A percentile compares a stretch with the other conserved stretches of the same genome.
phyloP scores from a whole-genome alignment of 2,329 filamentous ascomycete species.

The Neonectria coccinea region DNA sequence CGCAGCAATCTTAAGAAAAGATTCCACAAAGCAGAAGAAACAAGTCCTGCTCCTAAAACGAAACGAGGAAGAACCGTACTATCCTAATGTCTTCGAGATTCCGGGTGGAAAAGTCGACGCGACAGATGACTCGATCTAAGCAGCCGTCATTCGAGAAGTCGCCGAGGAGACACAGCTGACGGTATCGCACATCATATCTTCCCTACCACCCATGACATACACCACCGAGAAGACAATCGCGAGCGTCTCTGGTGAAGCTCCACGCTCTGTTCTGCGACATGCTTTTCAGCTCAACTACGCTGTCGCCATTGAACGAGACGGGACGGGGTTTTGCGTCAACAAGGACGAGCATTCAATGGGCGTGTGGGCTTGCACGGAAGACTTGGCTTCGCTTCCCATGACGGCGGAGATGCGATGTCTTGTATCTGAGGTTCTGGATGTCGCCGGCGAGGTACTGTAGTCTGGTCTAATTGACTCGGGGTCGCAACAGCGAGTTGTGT shows the following conservation, averaged over 20 bases:
- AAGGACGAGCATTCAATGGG: background rate
- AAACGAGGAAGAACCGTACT: too few species aligned
- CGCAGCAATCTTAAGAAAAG: too few species aligned
- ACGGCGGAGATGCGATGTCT: background rate
- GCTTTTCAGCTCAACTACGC: background rate
- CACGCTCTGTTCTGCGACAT: background rate
- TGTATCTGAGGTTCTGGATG: background rate
- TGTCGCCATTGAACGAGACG: background rate
- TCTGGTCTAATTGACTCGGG: too few species aligned
- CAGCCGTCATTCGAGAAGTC: background rate
- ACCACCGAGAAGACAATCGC: background rate
- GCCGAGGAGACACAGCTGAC: background rate
- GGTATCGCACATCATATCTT: background rate
- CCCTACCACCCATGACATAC: background rate
- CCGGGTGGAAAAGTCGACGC: too few species aligned
- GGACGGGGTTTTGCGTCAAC: background rate
- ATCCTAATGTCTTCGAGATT: too few species aligned
- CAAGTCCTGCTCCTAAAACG: too few species aligned
- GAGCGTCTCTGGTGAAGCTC: background rate
- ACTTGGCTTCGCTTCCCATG: background rate
- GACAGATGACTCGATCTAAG: background rate
- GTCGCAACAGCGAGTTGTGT: too few species aligned
- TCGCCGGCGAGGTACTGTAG: too few species aligned
- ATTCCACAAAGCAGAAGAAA: too few species aligned
- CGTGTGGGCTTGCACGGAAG: background rate